Evolutionary conservation across 75 land plant species (phyloP).

Genomic region (Ceratopteris richardii): DNA sequence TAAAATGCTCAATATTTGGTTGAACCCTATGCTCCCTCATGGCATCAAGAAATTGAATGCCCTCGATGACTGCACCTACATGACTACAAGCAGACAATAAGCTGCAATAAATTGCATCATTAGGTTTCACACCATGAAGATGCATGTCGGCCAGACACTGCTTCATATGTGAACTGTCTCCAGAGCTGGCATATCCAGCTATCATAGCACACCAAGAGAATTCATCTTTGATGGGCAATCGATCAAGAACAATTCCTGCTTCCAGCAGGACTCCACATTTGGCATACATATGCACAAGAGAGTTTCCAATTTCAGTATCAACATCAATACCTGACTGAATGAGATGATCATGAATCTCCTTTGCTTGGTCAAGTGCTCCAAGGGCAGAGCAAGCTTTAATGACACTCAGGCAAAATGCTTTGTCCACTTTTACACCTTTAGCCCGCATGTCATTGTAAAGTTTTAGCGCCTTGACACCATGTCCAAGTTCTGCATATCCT

Average conservation of each 20-base stretch:
- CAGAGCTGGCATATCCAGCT: background rate
- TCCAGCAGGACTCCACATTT: constrained; percentile 12
- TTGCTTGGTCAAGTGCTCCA: constrained; percentile 3
- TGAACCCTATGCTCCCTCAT: constrained; percentile 30
- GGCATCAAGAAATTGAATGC: constrained; percentile 14
- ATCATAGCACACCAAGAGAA: constrained; percentile 13
- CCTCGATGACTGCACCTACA: constrained; percentile 27
- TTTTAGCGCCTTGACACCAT: constrained; percentile 1
- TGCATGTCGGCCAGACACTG: background rate
- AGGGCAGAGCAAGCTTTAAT: constrained; percentile 13
- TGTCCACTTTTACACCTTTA: constrained; percentile 5
- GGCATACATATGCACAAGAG: constrained; percentile 8
- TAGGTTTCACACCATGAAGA: constrained; percentile 5
- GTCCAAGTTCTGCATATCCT: constrained; percentile 13
- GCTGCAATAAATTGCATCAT: constrained; percentile 5
- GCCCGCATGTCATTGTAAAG: constrained; percentile 8
- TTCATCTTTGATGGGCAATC: constrained; percentile 8
- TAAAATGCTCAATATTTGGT: constrained; percentile 32
- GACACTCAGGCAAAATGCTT: constrained; percentile 10
- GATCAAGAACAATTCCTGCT: constrained; percentile 7
- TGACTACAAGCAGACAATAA: constrained; percentile 39
- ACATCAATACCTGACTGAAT: background rate
- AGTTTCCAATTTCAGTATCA: background rate
- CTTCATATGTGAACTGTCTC: background rate
- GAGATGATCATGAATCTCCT: constrained; percentile 9